These are phyloP conservation scores for Aspergillus novoparasiticus DNA, from an alignment of 2,329 filamentous ascomycete species.

Conservation along the genomic window DNA sequence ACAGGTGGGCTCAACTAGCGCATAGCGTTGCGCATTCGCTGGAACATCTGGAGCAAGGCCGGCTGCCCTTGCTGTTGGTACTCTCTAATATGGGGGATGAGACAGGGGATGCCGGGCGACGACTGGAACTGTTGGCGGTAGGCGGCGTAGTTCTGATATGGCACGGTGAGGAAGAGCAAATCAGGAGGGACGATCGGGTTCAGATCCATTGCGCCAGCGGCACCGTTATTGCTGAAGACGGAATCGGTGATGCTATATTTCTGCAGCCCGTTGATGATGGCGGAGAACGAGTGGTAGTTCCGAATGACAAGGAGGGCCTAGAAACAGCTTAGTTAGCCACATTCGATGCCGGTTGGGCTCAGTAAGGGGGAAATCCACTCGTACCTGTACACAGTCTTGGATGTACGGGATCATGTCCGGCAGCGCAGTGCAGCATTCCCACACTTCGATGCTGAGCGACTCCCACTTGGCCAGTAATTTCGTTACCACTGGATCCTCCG, in stretches of 20 bases:
- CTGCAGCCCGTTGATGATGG: slow-evolving; percentile 40
- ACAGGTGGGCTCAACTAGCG: background rate
- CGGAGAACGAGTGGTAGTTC: slow-evolving; percentile 43
- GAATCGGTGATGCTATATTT: slow-evolving; percentile 33
- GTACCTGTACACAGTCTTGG: slow-evolving; percentile 39
- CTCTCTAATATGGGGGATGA: slow-evolving; percentile 41
- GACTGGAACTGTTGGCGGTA: slow-evolving; percentile 38
- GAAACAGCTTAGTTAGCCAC: background rate
- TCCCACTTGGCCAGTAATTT: slow-evolving; percentile 35
- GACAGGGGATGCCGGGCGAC: slow-evolving; percentile 41
- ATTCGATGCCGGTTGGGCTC: background rate
- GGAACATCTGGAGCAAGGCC: slow-evolving; percentile 32
- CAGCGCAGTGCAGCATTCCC: slow-evolving; percentile 42
- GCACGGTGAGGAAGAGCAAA: slow-evolving; percentile 29
- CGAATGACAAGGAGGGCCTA: slow-evolving; percentile 33
- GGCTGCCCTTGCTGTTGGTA: slow-evolving; percentile 31
- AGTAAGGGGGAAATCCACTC: background rate
- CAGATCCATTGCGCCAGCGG: slow-evolving; percentile 22
- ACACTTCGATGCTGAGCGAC: slow-evolving; percentile 33
- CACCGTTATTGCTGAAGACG: slow-evolving; percentile 15
- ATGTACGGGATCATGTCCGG: slow-evolving; percentile 36
- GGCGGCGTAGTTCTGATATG: slow-evolving; percentile 36
- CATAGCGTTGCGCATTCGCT: slow-evolving; percentile 24
- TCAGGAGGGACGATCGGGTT: slow-evolving; percentile 29
- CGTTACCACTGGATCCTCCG: slow-evolving; percentile 24